Percentiles rank a stretch among this genome's conserved stretches.
Conservation (phyloP, 2,329 filamentous ascomycete genomes). For the Fusarium brevicatenulatum region DNA sequence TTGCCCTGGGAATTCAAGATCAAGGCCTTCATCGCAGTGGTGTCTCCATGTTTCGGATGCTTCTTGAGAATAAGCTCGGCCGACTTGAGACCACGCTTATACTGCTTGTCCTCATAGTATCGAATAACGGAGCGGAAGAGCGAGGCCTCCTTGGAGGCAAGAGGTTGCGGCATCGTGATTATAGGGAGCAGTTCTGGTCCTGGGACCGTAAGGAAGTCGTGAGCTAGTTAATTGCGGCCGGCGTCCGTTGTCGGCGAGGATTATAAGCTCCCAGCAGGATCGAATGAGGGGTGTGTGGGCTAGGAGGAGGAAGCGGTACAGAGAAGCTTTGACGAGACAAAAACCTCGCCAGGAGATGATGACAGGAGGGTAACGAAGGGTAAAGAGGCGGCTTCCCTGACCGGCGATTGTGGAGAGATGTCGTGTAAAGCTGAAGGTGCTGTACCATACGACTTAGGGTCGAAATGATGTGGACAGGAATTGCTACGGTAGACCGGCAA, state of each 20-base stretch:
- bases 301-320: conserved; percentile 16
- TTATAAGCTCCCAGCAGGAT: conserved; percentile 56
- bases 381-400: conserved; percentile 41
- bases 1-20: conserved; percentile 95
- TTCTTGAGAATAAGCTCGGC: conserved; percentile 97
- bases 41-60: conserved; percentile 95
- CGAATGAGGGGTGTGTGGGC: conserved; percentile 34
- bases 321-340: conserved; percentile 27
- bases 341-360: conserved; percentile 19
- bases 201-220: background rate
- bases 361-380: conserved; percentile 18
- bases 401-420: conserved; percentile 24
- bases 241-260: conserved; percentile 27
- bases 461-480: conserved; percentile 43
- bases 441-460: conserved; percentile 13
- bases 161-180: conserved; percentile 72
- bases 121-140: conserved; percentile 96
- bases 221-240: conserved; percentile 7
- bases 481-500: conserved; percentile 44
- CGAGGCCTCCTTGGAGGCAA: conserved; percentile 88
- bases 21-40: conserved; percentile 97
- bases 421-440: conserved; percentile 27
- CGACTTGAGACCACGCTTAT: conserved; percentile 92
- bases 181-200: background rate
- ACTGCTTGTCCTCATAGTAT: conserved; percentile 97